These are phyloP conservation scores for Pleurotus tuber-regium DNA, from an alignment of 768 basidiomycete species.

Conservation along the genomic window DNA sequence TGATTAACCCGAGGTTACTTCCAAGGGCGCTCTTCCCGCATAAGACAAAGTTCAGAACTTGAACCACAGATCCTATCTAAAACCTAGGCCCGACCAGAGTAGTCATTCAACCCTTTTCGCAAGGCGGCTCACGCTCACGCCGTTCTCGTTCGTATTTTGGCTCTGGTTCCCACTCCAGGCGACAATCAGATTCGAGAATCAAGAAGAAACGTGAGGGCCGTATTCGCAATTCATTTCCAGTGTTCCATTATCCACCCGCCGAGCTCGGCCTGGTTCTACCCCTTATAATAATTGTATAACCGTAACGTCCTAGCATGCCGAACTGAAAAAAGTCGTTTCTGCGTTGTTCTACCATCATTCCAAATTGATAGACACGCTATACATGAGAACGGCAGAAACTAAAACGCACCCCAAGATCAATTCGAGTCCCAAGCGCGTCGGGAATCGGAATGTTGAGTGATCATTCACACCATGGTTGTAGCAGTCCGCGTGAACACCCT, in stretches of 20 bases:
- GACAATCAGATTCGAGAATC: neutral
- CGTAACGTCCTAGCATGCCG: neutral
- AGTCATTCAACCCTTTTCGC: too few relatives aligned
- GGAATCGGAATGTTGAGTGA: neutral
- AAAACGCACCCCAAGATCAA: neutral
- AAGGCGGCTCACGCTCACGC: too few relatives aligned
- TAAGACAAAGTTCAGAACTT: too few relatives aligned
- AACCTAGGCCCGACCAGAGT: too few relatives aligned
- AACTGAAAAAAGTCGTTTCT: neutral
- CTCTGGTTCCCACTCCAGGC: neutral
- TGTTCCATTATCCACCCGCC: neutral
- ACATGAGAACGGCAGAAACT: neutral
- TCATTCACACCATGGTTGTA: neutral
- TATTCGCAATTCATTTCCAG: too few relatives aligned
- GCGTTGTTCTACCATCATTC: neutral
- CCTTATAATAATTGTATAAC: too few relatives aligned
- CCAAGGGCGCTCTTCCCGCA: neutral
- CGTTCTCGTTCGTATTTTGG: too few relatives aligned
- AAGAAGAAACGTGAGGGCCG: too few relatives aligned
- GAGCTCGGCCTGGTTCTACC: neutral
- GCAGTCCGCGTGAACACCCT: neutral
- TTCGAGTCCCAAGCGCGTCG: neutral
- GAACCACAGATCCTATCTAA: too few relatives aligned
- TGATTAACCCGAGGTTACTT: neutral
- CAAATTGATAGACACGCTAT: neutral